Evolutionary conservation across 495 filamentous ascomycete species (phyloP).

Genomic region (Beverwykella pulmonaria): DNA sequence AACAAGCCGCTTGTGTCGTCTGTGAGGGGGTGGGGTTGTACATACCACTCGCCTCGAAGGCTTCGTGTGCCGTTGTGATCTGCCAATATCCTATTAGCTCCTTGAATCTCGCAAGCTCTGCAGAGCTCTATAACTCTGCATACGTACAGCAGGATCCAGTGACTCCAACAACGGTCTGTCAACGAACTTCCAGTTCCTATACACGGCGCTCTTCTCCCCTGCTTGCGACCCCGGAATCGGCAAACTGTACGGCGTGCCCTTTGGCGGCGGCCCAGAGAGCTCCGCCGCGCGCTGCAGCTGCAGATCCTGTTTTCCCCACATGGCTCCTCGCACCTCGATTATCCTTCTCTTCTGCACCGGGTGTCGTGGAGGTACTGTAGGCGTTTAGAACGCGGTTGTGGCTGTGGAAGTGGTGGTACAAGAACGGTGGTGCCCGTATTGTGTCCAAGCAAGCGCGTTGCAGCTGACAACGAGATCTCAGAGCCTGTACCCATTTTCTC

Average conservation of each 20-base stretch:
- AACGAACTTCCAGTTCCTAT: slow-evolving; percentile 77
- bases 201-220: slow-evolving; percentile 72
- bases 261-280: slow-evolving; percentile 53
- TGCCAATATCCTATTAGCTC: neutral
- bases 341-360: slow-evolving; percentile 1
- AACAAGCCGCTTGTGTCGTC: neutral
- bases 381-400: neutral
- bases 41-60: slow-evolving; percentile 71
- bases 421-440: neutral
- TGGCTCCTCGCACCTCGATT: neutral
- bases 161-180: slow-evolving; percentile 69
- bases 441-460: neutral
- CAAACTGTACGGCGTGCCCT: slow-evolving; percentile 64
- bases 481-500: neutral
- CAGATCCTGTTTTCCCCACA: slow-evolving; percentile 26
- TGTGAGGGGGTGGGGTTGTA: slow-evolving; percentile 5
- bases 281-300: slow-evolving; percentile 47
- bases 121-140: no score
- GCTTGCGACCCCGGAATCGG: slow-evolving; percentile 72
- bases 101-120: no score
- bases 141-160: slow-evolving; percentile 68
- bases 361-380: neutral
- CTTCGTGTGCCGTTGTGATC: slow-evolving; percentile 74
- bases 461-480: neutral
- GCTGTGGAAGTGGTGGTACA: neutral